Base-by-base conservation (phyloP, 2,329 filamentous ascomycete genomes). In the Microsporum audouinii region DNA sequence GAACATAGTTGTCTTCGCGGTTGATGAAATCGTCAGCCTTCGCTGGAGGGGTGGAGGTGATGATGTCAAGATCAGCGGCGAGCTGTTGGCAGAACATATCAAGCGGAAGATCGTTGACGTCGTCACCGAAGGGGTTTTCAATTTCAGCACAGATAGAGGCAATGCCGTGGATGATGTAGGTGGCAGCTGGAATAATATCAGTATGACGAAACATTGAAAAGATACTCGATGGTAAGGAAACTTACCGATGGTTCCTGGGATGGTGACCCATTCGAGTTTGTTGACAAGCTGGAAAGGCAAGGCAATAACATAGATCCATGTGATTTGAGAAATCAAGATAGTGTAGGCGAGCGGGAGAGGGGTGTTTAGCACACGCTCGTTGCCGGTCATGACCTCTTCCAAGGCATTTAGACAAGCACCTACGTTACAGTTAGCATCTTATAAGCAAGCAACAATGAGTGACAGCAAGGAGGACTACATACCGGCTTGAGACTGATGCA, bases 311-410 rank as follows among this genome's bases (percentile, higher is more conserved):
- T 94, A 95, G 58, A 91, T 82, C 84, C 88, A 91, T 36, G 89
- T 89, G 70, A 94, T 92, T 71, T 95, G 89, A 23, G 86, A 85
- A 71, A 94, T 91, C 68, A 88, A 84, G 68, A 95, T 94, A 65
- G 83, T 84, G 77, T 95, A 95, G 55, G 89, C 89, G 61, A 90
- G 82, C 1, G 89, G 89, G 0, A 95, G 81, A 0, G 89, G 89
- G 0, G 89, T 95, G 71, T 87, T 88, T 36, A 92, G 82, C 23
- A 95, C 85, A 64, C 89, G 86, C 69, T 94, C 88, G 56, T 85
- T 85, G 62, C 86, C 85, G 14, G 83, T 83, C 66, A 90, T 78
- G 61, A 86, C 82, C 65, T 95, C 89, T 69, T 88, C 89, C 60
- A 95, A 76, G 3, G 81, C 73, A 57, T 79, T 77, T 6, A 94